Evolutionary conservation across 306 rosid species (phyloP).

Genomic region (Mucuna pruriens): DNA sequence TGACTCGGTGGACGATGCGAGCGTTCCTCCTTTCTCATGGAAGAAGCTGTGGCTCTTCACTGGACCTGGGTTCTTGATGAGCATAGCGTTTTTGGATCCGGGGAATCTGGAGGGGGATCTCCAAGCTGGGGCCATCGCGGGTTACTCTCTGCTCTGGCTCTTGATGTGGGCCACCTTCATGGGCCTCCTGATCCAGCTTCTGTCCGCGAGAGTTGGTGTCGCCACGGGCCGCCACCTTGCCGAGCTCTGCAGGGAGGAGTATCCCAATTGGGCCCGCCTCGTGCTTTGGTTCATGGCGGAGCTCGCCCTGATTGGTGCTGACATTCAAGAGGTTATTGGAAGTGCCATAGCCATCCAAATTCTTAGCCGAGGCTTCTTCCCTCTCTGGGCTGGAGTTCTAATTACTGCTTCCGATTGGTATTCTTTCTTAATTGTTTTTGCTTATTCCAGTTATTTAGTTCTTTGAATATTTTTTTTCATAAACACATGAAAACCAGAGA

Average conservation of each 20-base stretch:
- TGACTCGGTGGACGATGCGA: constrained; percentile 46
- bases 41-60: constrained; percentile 82
- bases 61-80: constrained; percentile 90
- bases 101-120: constrained; percentile 93
- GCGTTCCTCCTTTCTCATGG: constrained; percentile 73
- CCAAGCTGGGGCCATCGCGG: constrained; percentile 88
- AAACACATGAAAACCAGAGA: too few species aligned
- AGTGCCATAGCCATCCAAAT: constrained; percentile 93
- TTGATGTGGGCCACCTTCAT: constrained; percentile 84
- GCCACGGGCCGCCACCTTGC: constrained; percentile 86
- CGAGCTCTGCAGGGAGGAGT: constrained; percentile 84
- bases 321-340: constrained; percentile 93
- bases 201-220: constrained; percentile 74
- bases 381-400: constrained; percentile 87
- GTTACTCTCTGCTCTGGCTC: constrained; percentile 83
- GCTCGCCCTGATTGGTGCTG: constrained; percentile 91
- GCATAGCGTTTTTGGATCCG: constrained; percentile 93
- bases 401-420: constrained; percentile 92
- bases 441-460: neutral
- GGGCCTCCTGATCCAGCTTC: constrained; percentile 80
- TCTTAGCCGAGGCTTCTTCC: constrained; percentile 72
- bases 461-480: too few species aligned
- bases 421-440: neutral
- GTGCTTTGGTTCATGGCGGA: constrained; percentile 90
- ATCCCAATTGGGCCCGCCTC: constrained; percentile 71